Percentiles rank a stretch among this genome's conserved stretches.
These are phyloP conservation scores for Rhizopus delemar DNA, from an alignment of 371 early-diverging fungal species.

Conservation along the genomic window DNA sequence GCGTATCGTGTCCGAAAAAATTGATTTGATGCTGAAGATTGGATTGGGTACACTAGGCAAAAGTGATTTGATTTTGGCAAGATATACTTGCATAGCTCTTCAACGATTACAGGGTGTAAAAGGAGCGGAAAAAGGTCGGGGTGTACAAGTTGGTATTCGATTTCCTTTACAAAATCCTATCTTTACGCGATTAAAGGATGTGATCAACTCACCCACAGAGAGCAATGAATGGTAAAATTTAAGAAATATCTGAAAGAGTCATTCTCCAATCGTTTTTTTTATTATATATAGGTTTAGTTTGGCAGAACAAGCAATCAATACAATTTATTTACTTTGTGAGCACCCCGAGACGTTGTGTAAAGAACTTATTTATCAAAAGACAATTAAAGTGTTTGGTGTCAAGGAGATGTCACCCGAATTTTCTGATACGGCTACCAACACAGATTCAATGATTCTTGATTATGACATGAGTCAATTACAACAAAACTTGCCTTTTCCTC, in stretches of 20 bases:
- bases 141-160: slow-evolving; percentile 65
- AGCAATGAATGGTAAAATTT: slow-evolving; percentile 66
- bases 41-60: slow-evolving; percentile 86
- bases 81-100: slow-evolving; percentile 88
- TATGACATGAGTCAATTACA: slow-evolving; percentile 39
- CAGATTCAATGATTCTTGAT: slow-evolving; percentile 31
- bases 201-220: slow-evolving; percentile 63
- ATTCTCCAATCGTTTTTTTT: neutral
- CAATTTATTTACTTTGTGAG: slow-evolving; percentile 84
- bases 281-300: slow-evolving; percentile 72
- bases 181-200: slow-evolving; percentile 60
- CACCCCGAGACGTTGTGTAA: slow-evolving; percentile 84
- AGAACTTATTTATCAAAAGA: slow-evolving; percentile 68
- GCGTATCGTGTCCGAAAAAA: slow-evolving; percentile 76
- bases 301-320: slow-evolving; percentile 90
- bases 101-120: slow-evolving; percentile 69
- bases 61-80: slow-evolving; percentile 75
- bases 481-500: slow-evolving; percentile 23
- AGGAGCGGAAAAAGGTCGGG: slow-evolving; percentile 52
- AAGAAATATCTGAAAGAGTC: neutral
- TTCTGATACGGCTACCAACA: neutral
- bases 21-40: slow-evolving; percentile 78
- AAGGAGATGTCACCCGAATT: slow-evolving; percentile 14
- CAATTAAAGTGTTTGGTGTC: slow-evolving; percentile 56
- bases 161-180: slow-evolving; percentile 75